phyloP scores from a whole-genome alignment of 2,329 filamentous ascomycete genomes.

The Teratosphaeria pseudoeucalypti region DNA sequence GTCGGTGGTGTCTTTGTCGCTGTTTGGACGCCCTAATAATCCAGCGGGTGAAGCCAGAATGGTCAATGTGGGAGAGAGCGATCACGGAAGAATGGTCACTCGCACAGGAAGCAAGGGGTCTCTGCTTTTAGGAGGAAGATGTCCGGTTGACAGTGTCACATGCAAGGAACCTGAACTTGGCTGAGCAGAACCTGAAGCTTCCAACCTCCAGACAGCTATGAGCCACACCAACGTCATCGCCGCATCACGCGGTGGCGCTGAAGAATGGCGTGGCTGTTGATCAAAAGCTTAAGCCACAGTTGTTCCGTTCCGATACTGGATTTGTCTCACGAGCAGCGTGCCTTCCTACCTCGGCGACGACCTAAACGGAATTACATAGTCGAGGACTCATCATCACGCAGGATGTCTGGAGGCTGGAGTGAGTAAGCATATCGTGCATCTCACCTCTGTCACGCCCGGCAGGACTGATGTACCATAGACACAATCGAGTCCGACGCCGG shows the following conservation, averaged over 20 bases:
- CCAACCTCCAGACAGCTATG: neutral
- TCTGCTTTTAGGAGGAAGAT: neutral
- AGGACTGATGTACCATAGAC: constrained; percentile 33
- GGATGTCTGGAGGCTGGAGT: constrained; percentile 3
- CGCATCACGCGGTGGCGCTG: neutral
- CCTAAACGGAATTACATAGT: neutral
- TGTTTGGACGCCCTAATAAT: constrained; percentile 17
- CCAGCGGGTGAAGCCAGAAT: constrained; percentile 7
- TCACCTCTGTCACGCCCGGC: neutral
- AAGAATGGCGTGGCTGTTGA: neutral
- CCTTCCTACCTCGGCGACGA: neutral
- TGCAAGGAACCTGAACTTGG: neutral
- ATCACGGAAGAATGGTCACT: neutral
- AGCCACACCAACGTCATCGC: neutral
- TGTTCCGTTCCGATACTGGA: neutral
- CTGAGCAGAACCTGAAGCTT: neutral
- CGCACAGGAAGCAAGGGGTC: neutral
- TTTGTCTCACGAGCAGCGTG: neutral
- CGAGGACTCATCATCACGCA: neutral
- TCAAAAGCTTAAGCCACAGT: neutral
- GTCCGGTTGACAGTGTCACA: neutral
- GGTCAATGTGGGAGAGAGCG: neutral
- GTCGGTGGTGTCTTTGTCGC: constrained; percentile 2
- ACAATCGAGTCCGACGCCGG: constrained; percentile 34
- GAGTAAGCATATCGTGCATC: neutral